Base-by-base conservation (phyloP, 306 rosid genomes). In the Fragaria nilgerrensis region DNA sequence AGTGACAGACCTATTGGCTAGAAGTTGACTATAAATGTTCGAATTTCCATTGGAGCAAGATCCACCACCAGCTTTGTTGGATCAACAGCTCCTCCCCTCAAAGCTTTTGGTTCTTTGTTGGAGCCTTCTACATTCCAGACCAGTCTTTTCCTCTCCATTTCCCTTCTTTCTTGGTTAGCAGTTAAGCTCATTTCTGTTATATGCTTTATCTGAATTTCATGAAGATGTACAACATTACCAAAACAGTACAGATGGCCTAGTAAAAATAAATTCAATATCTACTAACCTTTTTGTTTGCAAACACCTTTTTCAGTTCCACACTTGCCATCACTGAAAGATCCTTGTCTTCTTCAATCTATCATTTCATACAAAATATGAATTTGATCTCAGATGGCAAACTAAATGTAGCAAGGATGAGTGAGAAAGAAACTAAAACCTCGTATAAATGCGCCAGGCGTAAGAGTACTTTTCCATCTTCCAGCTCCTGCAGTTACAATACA, bases 381-480 rank as follows among this genome's bases (percentile, higher is more conserved):
- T 16, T 2, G 34, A 32, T 32, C 4, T 32, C 34, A 32, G 34
- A 32, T 32, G 4, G 20, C 10, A 55, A 44, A 17, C 64, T 41
- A 4, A n/a, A 63, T 63, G 20, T 58, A 27, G 34, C 41, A 16
- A 53, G 25, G 17, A 47, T 1, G 34, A 32, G 23, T 79, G 20
- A 59, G 63, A n/a, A 62, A 53, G 50, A 69, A 79, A 61, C 72
- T 70, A 66, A 61, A 68, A 92, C 97, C 90, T 92, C 96, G 2
- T 85, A 92, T 74, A 92, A 80, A 77, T 92, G 96, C 5, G 97
- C 97, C 48, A 90, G 65, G 27, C 97, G 87, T 71, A 92, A 86
- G 55, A 92, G 92, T 80, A 90, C 85, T 77, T 87, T 80, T 61
- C 85, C 92, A 70, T 78, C 79, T 32, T 85, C 90, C 70, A 89